A percentile compares a stretch with the other conserved stretches of the same genome.
phyloP scores from a whole-genome alignment of 495 filamentous ascomycete genomes.

The Talaromyces liani region DNA sequence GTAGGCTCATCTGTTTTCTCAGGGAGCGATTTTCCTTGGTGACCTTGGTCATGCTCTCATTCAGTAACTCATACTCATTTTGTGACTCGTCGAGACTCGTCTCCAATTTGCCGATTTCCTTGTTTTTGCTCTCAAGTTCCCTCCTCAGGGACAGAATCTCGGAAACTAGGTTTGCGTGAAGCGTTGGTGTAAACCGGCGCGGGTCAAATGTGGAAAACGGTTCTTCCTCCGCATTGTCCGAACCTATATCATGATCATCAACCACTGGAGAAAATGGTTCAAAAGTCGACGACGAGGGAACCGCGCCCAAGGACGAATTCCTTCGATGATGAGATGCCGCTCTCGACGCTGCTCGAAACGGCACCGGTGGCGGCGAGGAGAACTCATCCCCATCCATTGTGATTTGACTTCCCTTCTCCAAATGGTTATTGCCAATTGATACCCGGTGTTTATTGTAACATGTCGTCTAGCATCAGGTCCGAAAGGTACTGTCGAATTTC shows the following conservation, averaged over 20 bases:
- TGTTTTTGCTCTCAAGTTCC: slow-evolving; percentile 82
- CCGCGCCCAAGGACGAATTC: slow-evolving; percentile 54
- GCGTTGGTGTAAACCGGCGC: slow-evolving; percentile 84
- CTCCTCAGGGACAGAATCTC: slow-evolving; percentile 83
- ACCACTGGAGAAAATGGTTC: slow-evolving; percentile 36
- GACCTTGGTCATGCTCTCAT: slow-evolving; percentile 49
- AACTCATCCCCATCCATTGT: slow-evolving; percentile 24
- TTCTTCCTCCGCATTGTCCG: slow-evolving; percentile 45
- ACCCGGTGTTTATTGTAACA: not conserved
- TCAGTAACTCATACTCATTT: slow-evolving; percentile 66
- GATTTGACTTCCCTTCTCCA: not conserved
- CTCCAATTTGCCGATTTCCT: slow-evolving; percentile 78
- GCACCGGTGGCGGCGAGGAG: slow-evolving; percentile 60
- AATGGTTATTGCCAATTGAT: not conserved
- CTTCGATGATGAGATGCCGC: slow-evolving; percentile 42
- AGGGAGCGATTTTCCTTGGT: slow-evolving; percentile 70
- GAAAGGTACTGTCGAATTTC: not conserved
- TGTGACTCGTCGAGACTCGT: slow-evolving; percentile 59
- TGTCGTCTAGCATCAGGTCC: not conserved
- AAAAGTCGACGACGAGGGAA: slow-evolving; percentile 60
- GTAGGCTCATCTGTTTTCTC: slow-evolving; percentile 73
- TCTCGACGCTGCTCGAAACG: slow-evolving; percentile 54
- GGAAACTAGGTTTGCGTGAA: slow-evolving; percentile 90
- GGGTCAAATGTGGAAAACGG: slow-evolving; percentile 76
- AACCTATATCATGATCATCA: slow-evolving; percentile 1